Percentiles rank a stretch among this genome's conserved stretches.
Evolutionary conservation across 139 green algal genomes (phyloP).

Genomic region (Closterium sp.): DNA sequence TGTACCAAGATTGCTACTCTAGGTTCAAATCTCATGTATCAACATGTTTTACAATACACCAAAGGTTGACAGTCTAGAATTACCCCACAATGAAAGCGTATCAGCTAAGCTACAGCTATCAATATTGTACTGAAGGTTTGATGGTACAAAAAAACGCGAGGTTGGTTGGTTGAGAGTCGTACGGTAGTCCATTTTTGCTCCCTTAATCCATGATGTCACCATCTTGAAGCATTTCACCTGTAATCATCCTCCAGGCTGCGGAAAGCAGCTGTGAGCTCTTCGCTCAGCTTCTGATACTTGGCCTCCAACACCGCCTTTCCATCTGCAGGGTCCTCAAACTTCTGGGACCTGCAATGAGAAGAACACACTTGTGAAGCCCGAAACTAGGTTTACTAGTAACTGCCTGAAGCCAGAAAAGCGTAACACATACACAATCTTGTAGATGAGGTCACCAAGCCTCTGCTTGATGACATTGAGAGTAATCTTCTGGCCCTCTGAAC

Average conservation of each 20-base stretch:
- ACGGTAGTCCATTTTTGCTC: background rate
- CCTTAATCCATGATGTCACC: constrained; percentile 22
- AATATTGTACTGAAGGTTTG: background rate
- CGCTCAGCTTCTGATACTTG: constrained; percentile 77
- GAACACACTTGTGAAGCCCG: background rate
- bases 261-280: constrained; percentile 87
- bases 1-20: too few relatives aligned
- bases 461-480: constrained; percentile 96
- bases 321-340: constrained; percentile 95
- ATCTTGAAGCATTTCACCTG: constrained; percentile 60
- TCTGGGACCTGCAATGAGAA: constrained; percentile 66
- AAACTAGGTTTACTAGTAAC: background rate
- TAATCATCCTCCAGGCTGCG: constrained; percentile 94
- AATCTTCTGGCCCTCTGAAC: constrained; percentile 76
- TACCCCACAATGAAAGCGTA: too few relatives aligned
- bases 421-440: constrained; percentile 49
- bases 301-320: constrained; percentile 66
- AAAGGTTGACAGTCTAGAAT: too few relatives aligned
- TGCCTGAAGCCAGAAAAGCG: background rate
- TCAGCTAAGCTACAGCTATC: background rate
- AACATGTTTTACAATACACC: too few relatives aligned
- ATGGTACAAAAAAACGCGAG: background rate
- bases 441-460: constrained; percentile 79
- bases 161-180: too few relatives aligned
- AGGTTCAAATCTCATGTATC: too few relatives aligned